Evolutionary conservation across 306 rosid genomes (phyloP).

Genomic region (barrel medic (Medicago truncatula)): MtrunA17r5.0-ANR NC_053049.1:43096501-43097000

Average conservation of each 20-base stretch:
- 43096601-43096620: not conserved
- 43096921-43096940: slow-evolving; percentile 46
- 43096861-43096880: slow-evolving; percentile 43
- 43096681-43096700: slow-evolving; percentile 69
- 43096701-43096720: slow-evolving; percentile 47
- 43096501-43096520: no score
- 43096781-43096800: slow-evolving; percentile 12
- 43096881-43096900: not conserved
- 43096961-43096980: slow-evolving; percentile 55
- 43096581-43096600: slow-evolving; percentile 45
- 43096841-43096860: slow-evolving; percentile 62
- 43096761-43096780: not conserved
- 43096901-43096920: slow-evolving; percentile 28
- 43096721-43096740: not conserved
- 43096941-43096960: slow-evolving; percentile 93
- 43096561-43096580: slow-evolving; percentile 43
- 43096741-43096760: slow-evolving; percentile 25
- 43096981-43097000: slow-evolving; percentile 56
- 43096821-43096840: slow-evolving; percentile 33
- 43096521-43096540: no score
- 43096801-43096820: slow-evolving; percentile 8
- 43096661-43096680: slow-evolving; percentile 65
- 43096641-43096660: not conserved
- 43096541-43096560: no score
- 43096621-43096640: slow-evolving; percentile 11